Base-by-base conservation (phyloP, 129 eudicot species). In the Chrysanthemum seticuspe region DNA sequence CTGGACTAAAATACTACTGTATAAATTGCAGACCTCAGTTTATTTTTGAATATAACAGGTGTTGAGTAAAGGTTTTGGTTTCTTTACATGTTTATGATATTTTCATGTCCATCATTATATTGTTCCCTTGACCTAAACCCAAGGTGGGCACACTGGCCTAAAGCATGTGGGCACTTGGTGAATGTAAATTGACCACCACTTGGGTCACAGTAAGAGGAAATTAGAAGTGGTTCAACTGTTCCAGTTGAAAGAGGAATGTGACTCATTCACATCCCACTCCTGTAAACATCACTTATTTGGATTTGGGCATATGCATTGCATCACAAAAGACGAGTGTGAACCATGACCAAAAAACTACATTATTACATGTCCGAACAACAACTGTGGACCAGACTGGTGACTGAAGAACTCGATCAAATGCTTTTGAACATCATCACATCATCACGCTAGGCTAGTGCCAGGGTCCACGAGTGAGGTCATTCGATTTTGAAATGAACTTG, bases 171-270 rank as follows among this genome's bases (percentile, higher is more conserved):
- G 10, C 56, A 77, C 70, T 70, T 62, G 49, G 49, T 70, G 71
- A 58, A 62, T 52, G 53, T 72, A 71, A 71, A 78, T 78, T 53
- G 81, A 70, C 76, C 57, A 53, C 67, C 81, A 78, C 76, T 70
- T 77, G 47, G 47, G 47, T 40, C 10, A 40, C 47, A 40, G 1
- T 36, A 36, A 36, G 44, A 36, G 44, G 54, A 5, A n/a, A 10
- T 2, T 29, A 70, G 21, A 78, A 71, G 82, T 78, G 82, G 61
- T 71, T 78, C 77, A 78, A 44, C 72, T 78, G 67, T 76, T 68
- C 21, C 8, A 59, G 16, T 29, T 5, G 25, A 62, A 62, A 70
- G 36, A 10, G 57, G 77, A 57, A 78, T 55, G 67, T 53, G 73
- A 75, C 59, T 65, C 34, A 13, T 74, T 63, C 40, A 63, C 63